phyloP scores from a whole-genome alignment of 2,329 filamentous ascomycete species.

The Fusarium sp. region DNA sequence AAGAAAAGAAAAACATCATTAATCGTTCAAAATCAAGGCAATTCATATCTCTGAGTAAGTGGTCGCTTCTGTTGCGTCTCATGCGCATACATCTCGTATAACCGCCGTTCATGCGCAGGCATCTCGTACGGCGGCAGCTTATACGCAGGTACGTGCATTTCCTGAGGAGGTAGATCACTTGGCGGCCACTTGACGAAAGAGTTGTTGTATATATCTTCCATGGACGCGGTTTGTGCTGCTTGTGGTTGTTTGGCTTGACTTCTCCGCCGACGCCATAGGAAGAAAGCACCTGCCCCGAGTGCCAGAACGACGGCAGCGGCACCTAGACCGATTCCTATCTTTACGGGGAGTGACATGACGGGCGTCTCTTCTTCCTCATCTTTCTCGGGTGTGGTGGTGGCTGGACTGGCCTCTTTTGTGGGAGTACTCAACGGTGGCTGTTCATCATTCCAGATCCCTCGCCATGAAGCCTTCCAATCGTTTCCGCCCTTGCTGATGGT shows the following conservation, averaged over 20 bases:
- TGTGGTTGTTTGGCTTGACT: neutral
- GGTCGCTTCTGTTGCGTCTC: neutral
- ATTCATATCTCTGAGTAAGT: neutral
- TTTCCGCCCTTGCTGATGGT: slow-evolving; percentile 23
- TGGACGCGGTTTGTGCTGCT: neutral
- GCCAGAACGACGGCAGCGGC: neutral
- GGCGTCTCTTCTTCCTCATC: neutral
- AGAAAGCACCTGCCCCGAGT: neutral
- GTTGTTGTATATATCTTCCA: neutral
- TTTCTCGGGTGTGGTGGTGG: neutral
- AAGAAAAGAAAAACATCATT: neutral
- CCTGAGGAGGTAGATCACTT: neutral
- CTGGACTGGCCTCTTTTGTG: neutral
- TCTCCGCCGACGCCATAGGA: slow-evolving; percentile 7
- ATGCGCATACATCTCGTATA: neutral
- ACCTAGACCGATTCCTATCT: neutral
- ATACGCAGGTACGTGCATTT: neutral
- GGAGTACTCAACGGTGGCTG: neutral
- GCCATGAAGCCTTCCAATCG: slow-evolving; percentile 34
- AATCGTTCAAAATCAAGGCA: neutral
- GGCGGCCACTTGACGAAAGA: neutral
- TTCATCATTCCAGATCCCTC: slow-evolving; percentile 18
- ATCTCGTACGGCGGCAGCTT: neutral
- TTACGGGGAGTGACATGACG: neutral
- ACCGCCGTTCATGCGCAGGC: neutral